Base-by-base conservation (phyloP, 768 basidiomycete genomes). In the Coprinopsis cinerea region DNA sequence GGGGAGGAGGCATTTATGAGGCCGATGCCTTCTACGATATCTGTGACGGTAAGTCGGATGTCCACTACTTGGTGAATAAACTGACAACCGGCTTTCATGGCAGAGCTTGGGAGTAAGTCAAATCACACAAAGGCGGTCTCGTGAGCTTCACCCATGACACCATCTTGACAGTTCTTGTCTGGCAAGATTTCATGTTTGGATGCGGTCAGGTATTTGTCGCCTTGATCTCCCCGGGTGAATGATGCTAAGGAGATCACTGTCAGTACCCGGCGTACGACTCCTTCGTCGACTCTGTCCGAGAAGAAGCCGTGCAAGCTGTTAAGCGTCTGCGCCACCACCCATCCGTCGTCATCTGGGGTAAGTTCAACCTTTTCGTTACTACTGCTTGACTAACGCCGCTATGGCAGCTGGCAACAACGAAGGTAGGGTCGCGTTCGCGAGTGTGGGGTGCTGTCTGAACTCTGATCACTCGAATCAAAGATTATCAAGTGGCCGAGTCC, bases 171-270 rank as follows among this genome's bases (percentile, higher is more conserved):
- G 81, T 97, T 42, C 74, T 96, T 27, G 92, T 96, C 24, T 96
- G 94, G 94, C 94, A 96, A 68, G 95, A 97, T 67, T 94, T 96
- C 66, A 85, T 90, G 85, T 97, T 97, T 64, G 92, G 85, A 26
- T 96, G 94, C 63, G 94, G 93, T 23, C 89, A 91, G 72, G 86
- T 88, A 53, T 14, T 68, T 56, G 23, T 14, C 20, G n/a, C n/a
- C n/a, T n/a, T n/a, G n/a, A n/a, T n/a, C n/a, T n/a, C n/a, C n/a
- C n/a, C n/a, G n/a, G n/a, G n/a, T n/a, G n/a, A n/a, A n/a, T n/a
- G n/a, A n/a, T n/a, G 25, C 36, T 39, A 25, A 52, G 23, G 18
- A 25, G 17, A 10, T 18, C 10, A 11, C 17, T 10, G 18, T 18
- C 61, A 92, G 83, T 95, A 96, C 61, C 93, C 93, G 0, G 93